phyloP scores from a whole-genome alignment of 2,329 filamentous ascomycete species.

The Fusarium tuaranense region DNA sequence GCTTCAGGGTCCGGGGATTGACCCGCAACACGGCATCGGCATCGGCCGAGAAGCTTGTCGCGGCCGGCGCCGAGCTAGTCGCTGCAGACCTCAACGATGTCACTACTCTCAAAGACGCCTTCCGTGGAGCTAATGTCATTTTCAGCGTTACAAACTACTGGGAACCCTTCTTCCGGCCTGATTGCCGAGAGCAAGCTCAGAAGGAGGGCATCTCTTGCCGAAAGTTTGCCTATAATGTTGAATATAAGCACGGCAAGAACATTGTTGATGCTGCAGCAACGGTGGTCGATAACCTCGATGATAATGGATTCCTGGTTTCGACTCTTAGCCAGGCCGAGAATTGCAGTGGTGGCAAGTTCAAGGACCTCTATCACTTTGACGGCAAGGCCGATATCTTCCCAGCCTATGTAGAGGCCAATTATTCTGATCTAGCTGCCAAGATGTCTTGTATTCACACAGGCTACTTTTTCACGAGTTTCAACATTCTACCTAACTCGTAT shows the following conservation, averaged over 20 bases:
- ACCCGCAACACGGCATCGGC: slow-evolving; percentile 58
- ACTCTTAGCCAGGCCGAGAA: slow-evolving; percentile 62
- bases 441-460: slow-evolving; percentile 65
- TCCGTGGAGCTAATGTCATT: slow-evolving; percentile 61
- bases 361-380: slow-evolving; percentile 66
- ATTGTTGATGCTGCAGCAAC: slow-evolving; percentile 65
- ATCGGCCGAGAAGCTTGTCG: slow-evolving; percentile 54
- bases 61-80: slow-evolving; percentile 58
- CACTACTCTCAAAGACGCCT: slow-evolving; percentile 53
- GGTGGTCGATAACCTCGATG: slow-evolving; percentile 54
- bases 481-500: slow-evolving; percentile 59
- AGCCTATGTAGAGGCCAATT: slow-evolving; percentile 55
- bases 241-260: slow-evolving; percentile 57
- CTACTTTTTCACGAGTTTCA: slow-evolving; percentile 61
- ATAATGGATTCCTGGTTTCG: slow-evolving; percentile 63
- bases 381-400: slow-evolving; percentile 65
- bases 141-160: slow-evolving; percentile 69
- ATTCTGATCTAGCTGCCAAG: slow-evolving; percentile 60
- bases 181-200: slow-evolving; percentile 53
- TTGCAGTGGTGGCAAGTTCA: slow-evolving; percentile 58
- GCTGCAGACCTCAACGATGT: slow-evolving; percentile 57
- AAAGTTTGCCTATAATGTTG: slow-evolving; percentile 59
- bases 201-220: slow-evolving; percentile 56
- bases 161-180: slow-evolving; percentile 61
- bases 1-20: slow-evolving; percentile 59